Conservation (phyloP, 345 rosid species). For the Punica granatum region DNA sequence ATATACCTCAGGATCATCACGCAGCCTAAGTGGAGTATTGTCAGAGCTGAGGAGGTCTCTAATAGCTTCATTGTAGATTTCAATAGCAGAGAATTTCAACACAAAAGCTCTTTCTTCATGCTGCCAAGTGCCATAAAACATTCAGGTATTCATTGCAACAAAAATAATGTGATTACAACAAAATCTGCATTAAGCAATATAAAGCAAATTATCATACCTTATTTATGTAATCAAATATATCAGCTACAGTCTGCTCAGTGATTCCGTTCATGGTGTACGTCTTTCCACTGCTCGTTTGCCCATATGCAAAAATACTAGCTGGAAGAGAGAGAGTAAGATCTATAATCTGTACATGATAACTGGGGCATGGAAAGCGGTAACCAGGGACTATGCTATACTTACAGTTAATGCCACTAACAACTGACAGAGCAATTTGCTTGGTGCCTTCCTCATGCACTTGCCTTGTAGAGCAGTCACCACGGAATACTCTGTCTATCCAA, state of each 20-base stretch:
- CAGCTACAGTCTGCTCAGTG: slow-evolving; percentile 77
- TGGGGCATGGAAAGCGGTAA: neutral
- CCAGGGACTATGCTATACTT: slow-evolving; percentile 22
- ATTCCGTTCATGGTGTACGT: slow-evolving; percentile 96
- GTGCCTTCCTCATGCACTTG: slow-evolving; percentile 77
- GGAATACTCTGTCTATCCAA: slow-evolving; percentile 85
- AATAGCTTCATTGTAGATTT: slow-evolving; percentile 92
- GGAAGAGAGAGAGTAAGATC: slow-evolving; percentile 16
- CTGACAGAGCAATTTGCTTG: slow-evolving; percentile 82
- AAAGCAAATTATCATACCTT: slow-evolving; percentile 41
- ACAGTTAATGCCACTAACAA: slow-evolving; percentile 86
- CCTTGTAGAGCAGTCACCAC: slow-evolving; percentile 74
- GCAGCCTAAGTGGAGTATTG: slow-evolving; percentile 66
- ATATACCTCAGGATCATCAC: slow-evolving; percentile 92
- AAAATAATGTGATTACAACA: neutral
- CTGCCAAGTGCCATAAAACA: slow-evolving; percentile 28
- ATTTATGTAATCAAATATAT: slow-evolving; percentile 76
- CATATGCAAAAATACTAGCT: slow-evolving; percentile 97
- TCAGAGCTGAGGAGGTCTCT: slow-evolving; percentile 78
- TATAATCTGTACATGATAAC: neutral
- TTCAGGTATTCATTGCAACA: neutral
- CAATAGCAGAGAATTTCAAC: slow-evolving; percentile 91
- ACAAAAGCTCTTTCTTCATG: slow-evolving; percentile 90
- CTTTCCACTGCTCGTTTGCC: slow-evolving; percentile 99
- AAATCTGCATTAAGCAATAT: neutral